Base-by-base conservation (phyloP, 768 basidiomycete genomes). In the Porpolomopsis calyptriformis region DNA sequence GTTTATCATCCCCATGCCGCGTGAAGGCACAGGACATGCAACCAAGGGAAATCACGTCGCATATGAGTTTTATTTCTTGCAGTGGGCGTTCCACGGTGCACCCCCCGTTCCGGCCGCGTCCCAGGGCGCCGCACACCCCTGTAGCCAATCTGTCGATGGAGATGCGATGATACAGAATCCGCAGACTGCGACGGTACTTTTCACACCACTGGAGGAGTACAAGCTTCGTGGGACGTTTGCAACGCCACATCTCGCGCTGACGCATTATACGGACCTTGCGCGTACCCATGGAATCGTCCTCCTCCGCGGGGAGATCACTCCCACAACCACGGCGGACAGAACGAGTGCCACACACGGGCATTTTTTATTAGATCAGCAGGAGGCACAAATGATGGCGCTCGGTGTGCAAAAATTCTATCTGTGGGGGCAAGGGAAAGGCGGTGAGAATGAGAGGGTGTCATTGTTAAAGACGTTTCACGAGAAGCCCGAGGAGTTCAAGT, bases 201-300 rank as follows among this genome's bases (percentile, higher is more conserved):
- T 94, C 69, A 92, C 96, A 0, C 87, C 93, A 2, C 71, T 98
- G 35, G 82, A 85, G 53, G 94, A 97, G 65, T 99, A 89, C 75
- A 94, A 96, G 62, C 64, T 79, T 47, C 80, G 85, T 33, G 73
- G 74, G 43, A 73, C 82, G 14, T 97, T 83, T 61, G 86, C 96
- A 5, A 92, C 90, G 4, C 93, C 94, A 1, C 87, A 90, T 58
- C 72, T 99, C 20, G 85, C 86, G 19, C 57, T 97, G 31, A 97
- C 93, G 3, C 79, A 88, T 61, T 97, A 98, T 63, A 84, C 93
- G 41, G 93, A 98, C 56, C 66, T 99, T 4, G 77, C 81, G 1
- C 62, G 73, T 22, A 80, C 85, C 3, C 90, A 97, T 56, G 80
- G 78, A 9, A 60, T 85, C 37, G 88, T 97, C 2, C 76, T 99